Evolutionary conservation across 2,329 filamentous ascomycete species (phyloP), one percentile per base, ranked within the genome.

Genomic region (Knoxdaviesia capensis): DNA sequence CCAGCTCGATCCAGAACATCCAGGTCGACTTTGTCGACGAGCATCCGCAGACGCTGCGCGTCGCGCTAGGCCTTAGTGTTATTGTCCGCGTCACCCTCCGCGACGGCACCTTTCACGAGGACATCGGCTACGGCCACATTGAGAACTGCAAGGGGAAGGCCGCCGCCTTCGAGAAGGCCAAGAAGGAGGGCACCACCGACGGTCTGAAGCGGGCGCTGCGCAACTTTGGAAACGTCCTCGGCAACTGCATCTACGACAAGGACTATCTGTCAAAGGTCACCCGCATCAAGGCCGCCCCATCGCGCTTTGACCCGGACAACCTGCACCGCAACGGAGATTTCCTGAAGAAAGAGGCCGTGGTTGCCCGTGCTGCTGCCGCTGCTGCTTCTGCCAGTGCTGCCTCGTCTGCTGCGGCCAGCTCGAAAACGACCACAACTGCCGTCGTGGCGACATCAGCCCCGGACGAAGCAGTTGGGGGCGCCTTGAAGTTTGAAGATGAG

Each of bases 211-310:
- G 90, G 49, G 76, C 90, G 1, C 56, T 98, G 52, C 72, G 88
- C 45, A 94, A 77, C 48, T 98, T 98, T 59, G 90, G 90, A 45
- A 96, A 96, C 52, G 80, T 96, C 10, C 66, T 98, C 43, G 90
- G 90, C n/a, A 98, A 96, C 56, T 98, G 90, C 64, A 77, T 98
- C 45, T 96, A 98, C 60, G 90, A 98, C 62, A 93, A 94, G 59
- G 78, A 88, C 46, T 98, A 94, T 55, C 66, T 98, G 44, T 70
- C 77, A 41, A 87, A 85, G 56, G 82, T 96, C n/a, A 81, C 78
- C 41, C 93, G 85, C 61, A 68, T 98, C 53, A 96, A 93, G 65
- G 73, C 77, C 10, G 68, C 71, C 44, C 81, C 84, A 5, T 54
- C 59, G 39, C 71, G 74, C 31, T 94, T 86, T 61, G 76, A 88